Base-by-base conservation (phyloP, 306 rosid species). In the Macrotyloma uniflorum region DNA sequence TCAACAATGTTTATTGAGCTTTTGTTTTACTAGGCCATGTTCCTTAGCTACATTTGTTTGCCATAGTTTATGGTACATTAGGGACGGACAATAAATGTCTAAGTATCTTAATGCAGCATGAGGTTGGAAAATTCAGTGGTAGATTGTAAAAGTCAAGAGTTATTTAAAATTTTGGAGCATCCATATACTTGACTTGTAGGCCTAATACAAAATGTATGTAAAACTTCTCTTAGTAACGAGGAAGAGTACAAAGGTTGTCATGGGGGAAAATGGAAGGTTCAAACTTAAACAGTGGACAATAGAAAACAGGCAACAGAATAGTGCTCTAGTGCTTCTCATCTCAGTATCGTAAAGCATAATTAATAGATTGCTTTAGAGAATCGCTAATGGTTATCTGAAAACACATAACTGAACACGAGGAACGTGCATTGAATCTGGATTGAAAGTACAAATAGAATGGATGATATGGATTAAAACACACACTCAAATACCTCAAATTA, bases 11-110 rank as follows among this genome's bases (percentile, higher is more conserved):
- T 58, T 47, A 18, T 24, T 62, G 49, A 73, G 77, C 45, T 78
- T 76, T 14, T 80, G 65, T 66, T 72, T 84, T 77, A 51, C 59
- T 35, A 24, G 57, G 77, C 26, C 32, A 53, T 74, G 40, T 81
- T 61, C 35, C 75, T 23, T 45, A 32, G 15, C 15, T 23, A 72
- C 15, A 45, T 45, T 19, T 42, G 49, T 38, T 51, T 67, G 80
- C 50, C 32, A 54, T 46, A 49, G 28, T 59, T 59, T 42, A 13
- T 55, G 24, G 6, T 61, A 40, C 72, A n/a, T 45, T 16, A 7
- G 53, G 79, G n/a, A 4, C 40, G 46, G 63, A 42, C 19, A 63
- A 51, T 51, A 54, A 13, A 16, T 43, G 14, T 55, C 2, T 35
- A 43, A 16, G 32, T 36, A 72, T 63, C 35, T 42, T 50, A 33